These are phyloP conservation scores for Fulvia fulva DNA, from an alignment of 2,329 filamentous ascomycete genomes.

Conservation along the genomic window DNA sequence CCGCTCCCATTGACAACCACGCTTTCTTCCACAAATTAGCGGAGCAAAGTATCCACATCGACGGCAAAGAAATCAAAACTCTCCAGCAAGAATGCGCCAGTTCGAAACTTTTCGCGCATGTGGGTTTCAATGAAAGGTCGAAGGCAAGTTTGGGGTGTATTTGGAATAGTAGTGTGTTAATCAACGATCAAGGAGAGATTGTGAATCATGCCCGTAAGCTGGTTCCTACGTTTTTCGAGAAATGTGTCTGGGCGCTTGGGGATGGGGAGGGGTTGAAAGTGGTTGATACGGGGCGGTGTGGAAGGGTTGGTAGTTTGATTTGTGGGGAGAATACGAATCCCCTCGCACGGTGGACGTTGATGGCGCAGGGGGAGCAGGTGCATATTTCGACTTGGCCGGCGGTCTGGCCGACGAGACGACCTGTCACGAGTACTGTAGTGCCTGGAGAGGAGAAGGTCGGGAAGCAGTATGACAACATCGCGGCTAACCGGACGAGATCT, in stretches of 20 bases:
- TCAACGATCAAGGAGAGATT: slow-evolving; percentile 43
- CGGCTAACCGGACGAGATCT: slow-evolving; percentile 50
- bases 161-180: slow-evolving; percentile 52
- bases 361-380: slow-evolving; percentile 54
- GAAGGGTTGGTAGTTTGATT: slow-evolving; percentile 50
- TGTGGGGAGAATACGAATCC: slow-evolving; percentile 59
- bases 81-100: slow-evolving; percentile 41
- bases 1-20: slow-evolving; percentile 49
- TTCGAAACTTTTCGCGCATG: slow-evolving; percentile 40
- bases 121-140: slow-evolving; percentile 50
- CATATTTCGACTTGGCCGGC: slow-evolving; percentile 56
- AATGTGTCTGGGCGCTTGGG: slow-evolving; percentile 51
- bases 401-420: slow-evolving; percentile 47
- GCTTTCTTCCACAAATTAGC: slow-evolving; percentile 47
- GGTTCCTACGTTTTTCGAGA: slow-evolving; percentile 56
- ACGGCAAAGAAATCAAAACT: slow-evolving; percentile 45
- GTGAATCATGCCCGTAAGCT: slow-evolving; percentile 53
- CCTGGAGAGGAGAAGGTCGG: slow-evolving; percentile 4
- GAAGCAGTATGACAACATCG: slow-evolving; percentile 52
- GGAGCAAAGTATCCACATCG: slow-evolving; percentile 42
- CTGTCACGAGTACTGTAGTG: background rate
- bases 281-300: slow-evolving; percentile 41
- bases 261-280: slow-evolving; percentile 50
- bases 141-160: slow-evolving; percentile 44
- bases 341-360: slow-evolving; percentile 49